A percentile compares a stretch with the other conserved stretches of the same genome.
Conservation (phyloP, 148 eudicot species). For the Silene latifolia region DNA sequence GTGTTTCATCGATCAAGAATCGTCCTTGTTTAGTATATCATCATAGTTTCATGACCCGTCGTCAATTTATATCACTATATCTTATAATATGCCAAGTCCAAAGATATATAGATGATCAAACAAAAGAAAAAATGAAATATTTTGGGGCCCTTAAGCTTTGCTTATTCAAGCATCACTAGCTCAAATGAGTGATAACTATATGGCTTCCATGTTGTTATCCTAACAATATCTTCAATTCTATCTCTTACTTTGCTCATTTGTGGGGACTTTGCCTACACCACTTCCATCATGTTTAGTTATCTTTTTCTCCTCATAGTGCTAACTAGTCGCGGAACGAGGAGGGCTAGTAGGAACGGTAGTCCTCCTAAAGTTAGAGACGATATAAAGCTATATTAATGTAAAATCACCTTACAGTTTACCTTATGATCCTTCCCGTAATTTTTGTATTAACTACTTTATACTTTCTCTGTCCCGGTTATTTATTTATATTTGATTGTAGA, state of each 20-base stretch:
- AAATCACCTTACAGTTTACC: too few relatives aligned
- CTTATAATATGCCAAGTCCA: not conserved
- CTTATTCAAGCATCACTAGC: not conserved
- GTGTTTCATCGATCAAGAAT: not conserved
- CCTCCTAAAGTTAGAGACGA: too few relatives aligned
- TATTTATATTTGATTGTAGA: too few relatives aligned
- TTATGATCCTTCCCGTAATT: too few relatives aligned
- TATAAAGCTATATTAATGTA: too few relatives aligned
- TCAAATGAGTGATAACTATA: slow-evolving; percentile 3
- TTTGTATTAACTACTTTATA: too few relatives aligned
- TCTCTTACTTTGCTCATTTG: not conserved
- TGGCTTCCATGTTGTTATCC: not conserved
- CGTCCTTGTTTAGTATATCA: slow-evolving; percentile 8
- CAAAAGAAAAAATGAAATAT: not conserved
- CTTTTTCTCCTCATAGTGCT: not conserved
- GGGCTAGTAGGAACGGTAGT: too few relatives aligned
- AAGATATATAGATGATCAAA: not conserved
- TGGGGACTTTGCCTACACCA: not conserved
- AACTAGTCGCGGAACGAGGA: not conserved
- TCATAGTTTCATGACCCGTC: slow-evolving; percentile 5
- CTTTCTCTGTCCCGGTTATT: too few relatives aligned
- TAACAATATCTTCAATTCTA: not conserved
- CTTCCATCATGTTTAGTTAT: not conserved
- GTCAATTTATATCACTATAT: not conserved
- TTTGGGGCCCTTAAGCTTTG: not conserved